Base-by-base conservation (phyloP, 495 filamentous ascomycete species). In the Bombardia bombarda region DNA sequence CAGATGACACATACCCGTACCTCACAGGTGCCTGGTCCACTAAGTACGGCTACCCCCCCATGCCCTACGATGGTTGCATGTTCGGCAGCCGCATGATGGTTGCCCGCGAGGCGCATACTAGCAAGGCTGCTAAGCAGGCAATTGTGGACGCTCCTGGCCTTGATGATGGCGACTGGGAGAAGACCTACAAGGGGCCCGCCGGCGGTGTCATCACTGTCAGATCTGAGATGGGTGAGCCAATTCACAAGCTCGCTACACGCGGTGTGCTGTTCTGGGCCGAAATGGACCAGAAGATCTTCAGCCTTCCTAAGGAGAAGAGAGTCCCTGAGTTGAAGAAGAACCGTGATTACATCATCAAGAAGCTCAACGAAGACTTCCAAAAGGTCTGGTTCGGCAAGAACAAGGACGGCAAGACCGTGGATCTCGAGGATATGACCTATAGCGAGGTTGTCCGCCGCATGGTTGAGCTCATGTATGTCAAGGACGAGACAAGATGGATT, bases 371-470 rank as follows among this genome's bases (percentile, higher is more conserved):
- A 53, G 90, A 98, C 65, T 98, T 93, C 70, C 89, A 95, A 51
- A 98, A 98, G 68, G 87, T 94, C 2, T 98, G 92, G 92, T 98
- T 98, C 60, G 92, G 90, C 37, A 79, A 86, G 48, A 95, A 96
- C 64, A 74, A 83, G 52, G 74, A 74, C 23, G 83, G 86, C 40
- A 69, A 94, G 64, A 82, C 84, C 6, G 87, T 95, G 14, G 92
- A 97, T 51, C 80, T 98, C 1, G 90, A 96, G 62, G 92, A 98
- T 53, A 96, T 98, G 92, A 97, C 90, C 4, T 98, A 98, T 44
- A 75, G 76, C 30, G 92, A 96, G 63, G 88, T 97, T 9, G 77
- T 94, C 35, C 85, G 81, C 37, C 84, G 92, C 44, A 89, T 97
- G 87, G 88, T 95, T 3, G 90, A 93, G 40, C 75, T 98, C 34